These are phyloP conservation scores for Penicillium brasilianum DNA, from an alignment of 2,329 filamentous ascomycete species.

Conservation along the genomic window DNA sequence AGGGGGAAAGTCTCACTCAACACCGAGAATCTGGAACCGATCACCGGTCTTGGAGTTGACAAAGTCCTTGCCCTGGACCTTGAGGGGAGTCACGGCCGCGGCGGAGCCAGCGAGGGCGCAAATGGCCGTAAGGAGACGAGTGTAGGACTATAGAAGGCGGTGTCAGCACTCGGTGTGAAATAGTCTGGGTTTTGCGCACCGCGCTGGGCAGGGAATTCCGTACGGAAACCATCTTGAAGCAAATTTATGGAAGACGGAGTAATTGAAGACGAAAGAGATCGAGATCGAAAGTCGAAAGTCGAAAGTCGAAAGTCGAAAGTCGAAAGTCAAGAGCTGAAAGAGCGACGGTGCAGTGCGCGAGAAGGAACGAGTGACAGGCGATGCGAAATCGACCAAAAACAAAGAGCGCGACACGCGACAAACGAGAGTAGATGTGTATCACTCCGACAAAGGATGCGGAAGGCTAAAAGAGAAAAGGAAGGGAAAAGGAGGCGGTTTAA, in stretches of 20 bases:
- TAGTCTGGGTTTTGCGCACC: background rate
- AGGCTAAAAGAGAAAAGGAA: constrained; percentile 9
- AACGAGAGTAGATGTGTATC: constrained; percentile 18
- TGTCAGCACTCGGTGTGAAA: background rate
- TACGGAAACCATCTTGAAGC: constrained; percentile 33
- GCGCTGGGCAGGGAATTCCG: constrained; percentile 11
- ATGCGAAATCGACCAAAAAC: constrained; percentile 17
- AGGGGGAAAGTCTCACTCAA: constrained; percentile 54
- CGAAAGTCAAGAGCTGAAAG: constrained; percentile 17
- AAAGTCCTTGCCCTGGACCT: constrained; percentile 65
- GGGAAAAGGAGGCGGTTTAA: constrained; percentile 21
- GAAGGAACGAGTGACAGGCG: constrained; percentile 22
- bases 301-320: background rate
- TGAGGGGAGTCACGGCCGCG: constrained; percentile 60
- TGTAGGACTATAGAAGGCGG: constrained; percentile 35
- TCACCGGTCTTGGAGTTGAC: constrained; percentile 63
- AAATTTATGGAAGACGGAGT: background rate
- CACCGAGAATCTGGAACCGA: constrained; percentile 66
- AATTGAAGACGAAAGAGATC: background rate
- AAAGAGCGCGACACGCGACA: constrained; percentile 11
- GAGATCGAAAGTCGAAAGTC: background rate
- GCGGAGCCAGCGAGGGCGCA: constrained; percentile 53
- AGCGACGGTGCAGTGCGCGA: constrained; percentile 30
- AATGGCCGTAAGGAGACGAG: constrained; percentile 45
- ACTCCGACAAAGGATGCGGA: background rate